Conservation (phyloP, 2,329 filamentous ascomycete genomes). For the Fusarium coicis region DNA sequence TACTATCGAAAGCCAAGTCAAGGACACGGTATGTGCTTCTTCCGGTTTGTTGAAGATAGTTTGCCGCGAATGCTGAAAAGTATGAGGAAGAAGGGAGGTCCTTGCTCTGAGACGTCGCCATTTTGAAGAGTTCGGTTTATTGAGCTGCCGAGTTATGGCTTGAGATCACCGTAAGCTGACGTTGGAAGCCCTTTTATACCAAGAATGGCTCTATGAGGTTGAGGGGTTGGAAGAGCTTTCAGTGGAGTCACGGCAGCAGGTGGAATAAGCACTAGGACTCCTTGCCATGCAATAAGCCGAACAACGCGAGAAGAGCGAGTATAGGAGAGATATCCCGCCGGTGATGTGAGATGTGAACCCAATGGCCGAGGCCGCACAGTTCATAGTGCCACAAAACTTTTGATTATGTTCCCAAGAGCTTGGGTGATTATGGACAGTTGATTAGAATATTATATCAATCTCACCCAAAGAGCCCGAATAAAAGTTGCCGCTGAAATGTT, state of each 20-base stretch:
- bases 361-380: not conserved
- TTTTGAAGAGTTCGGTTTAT: not conserved
- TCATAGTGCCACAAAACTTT: not conserved
- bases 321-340: not conserved
- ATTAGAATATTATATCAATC: slow-evolving; percentile 17
- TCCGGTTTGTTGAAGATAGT: slow-evolving; percentile 45
- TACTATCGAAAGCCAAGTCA: slow-evolving; percentile 19
- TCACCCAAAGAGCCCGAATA: not conserved
- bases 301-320: not conserved
- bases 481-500: not conserved
- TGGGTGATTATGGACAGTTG: no score
- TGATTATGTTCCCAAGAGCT: not conserved
- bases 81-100: slow-evolving; percentile 30
- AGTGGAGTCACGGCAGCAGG: not conserved
- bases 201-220: not conserved
- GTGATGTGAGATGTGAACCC: not conserved
- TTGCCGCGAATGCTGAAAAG: slow-evolving; percentile 43
- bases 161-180: not conserved
- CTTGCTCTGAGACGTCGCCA: slow-evolving; percentile 22
- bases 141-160: not conserved
- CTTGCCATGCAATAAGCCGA: not conserved
- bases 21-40: slow-evolving; percentile 44
- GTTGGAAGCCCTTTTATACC: not conserved
- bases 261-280: slow-evolving; percentile 2
- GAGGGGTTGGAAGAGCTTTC: not conserved